These are phyloP conservation scores for Lavandula angustifolia DNA, from an alignment of 257 asterid species.

Conservation along the genomic window DNA sequence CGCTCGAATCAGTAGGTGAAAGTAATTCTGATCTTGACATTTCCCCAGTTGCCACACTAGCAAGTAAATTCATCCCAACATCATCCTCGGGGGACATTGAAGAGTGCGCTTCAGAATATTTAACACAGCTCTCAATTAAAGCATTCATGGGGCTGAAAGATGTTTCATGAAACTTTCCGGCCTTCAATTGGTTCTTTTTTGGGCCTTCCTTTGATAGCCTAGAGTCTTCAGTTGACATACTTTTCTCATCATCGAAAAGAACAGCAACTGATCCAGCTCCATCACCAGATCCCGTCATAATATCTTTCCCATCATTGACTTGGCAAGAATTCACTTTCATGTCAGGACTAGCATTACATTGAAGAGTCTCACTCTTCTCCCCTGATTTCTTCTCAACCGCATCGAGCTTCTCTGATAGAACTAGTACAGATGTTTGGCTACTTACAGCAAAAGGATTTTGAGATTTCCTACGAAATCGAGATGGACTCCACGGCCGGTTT, in stretches of 20 bases:
- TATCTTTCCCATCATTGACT: slow-evolving; percentile 52
- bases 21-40: slow-evolving; percentile 59
- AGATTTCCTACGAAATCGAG: slow-evolving; percentile 56
- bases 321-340: slow-evolving; percentile 43
- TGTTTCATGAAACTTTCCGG: slow-evolving; percentile 52
- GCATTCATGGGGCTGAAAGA: slow-evolving; percentile 94
- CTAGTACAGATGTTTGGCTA: slow-evolving; percentile 64
- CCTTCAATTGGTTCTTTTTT: slow-evolving; percentile 40
- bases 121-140: slow-evolving; percentile 84
- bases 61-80: slow-evolving; percentile 92
- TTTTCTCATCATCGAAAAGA: slow-evolving; percentile 54
- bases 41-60: slow-evolving; percentile 96
- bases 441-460: slow-evolving; percentile 50
- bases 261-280: slow-evolving; percentile 49
- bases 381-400: slow-evolving; percentile 41
- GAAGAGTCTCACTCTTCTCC: slow-evolving; percentile 51
- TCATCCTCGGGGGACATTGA: slow-evolving; percentile 77
- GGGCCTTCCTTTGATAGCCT: slow-evolving; percentile 40
- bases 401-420: slow-evolving; percentile 46
- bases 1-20: slow-evolving; percentile 67
- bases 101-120: slow-evolving; percentile 69
- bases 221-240: slow-evolving; percentile 45
- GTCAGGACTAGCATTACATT: slow-evolving; percentile 42
- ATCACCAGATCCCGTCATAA: slow-evolving; percentile 49
- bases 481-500: slow-evolving; percentile 63